phyloP scores from a whole-genome alignment of 192 early-diverging fungal species.

The Lunasporangiospora selenospora region DNA sequence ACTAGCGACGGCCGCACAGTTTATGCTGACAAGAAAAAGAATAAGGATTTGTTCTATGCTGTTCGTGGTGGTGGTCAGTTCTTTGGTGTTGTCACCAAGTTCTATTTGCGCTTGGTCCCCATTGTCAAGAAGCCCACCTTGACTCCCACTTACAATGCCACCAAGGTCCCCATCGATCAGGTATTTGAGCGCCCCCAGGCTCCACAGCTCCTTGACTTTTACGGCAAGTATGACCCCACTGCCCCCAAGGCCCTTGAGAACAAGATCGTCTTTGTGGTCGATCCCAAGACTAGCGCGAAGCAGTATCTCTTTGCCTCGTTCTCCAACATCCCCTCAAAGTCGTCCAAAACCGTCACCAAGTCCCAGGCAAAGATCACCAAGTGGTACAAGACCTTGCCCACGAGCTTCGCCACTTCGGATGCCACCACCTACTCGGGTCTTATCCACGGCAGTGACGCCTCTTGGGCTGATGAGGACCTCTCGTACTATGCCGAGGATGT shows the following conservation, averaged over 20 bases:
- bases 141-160: slow-evolving; percentile 32
- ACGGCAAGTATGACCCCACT: slow-evolving; percentile 38
- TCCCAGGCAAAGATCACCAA: slow-evolving; percentile 34
- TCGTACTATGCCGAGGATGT: slow-evolving; percentile 48
- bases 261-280: slow-evolving; percentile 41
- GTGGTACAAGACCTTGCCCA: slow-evolving; percentile 44
- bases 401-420: slow-evolving; percentile 41
- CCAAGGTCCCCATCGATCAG: slow-evolving; percentile 30
- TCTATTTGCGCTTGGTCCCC: slow-evolving; percentile 33
- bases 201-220: slow-evolving; percentile 23
- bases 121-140: slow-evolving; percentile 44
- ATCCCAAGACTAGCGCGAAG: slow-evolving; percentile 25
- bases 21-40: slow-evolving; percentile 28
- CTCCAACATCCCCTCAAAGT: slow-evolving; percentile 38
- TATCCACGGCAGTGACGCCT: slow-evolving; percentile 27
- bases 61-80: slow-evolving; percentile 47
- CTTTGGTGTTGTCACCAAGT: slow-evolving; percentile 46
- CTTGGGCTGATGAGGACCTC: slow-evolving; percentile 26
- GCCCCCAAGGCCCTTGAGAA: slow-evolving; percentile 45
- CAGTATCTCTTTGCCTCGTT: slow-evolving; percentile 46
- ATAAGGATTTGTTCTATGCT: slow-evolving; percentile 44
- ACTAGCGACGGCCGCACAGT: slow-evolving; percentile 23
- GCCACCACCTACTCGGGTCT: slow-evolving; percentile 28
- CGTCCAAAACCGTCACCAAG: slow-evolving; percentile 24
- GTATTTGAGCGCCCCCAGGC: slow-evolving; percentile 46